These are phyloP conservation scores for Penicillium manginii DNA, from an alignment of 495 filamentous ascomycete species.

Conservation along the genomic window DNA sequence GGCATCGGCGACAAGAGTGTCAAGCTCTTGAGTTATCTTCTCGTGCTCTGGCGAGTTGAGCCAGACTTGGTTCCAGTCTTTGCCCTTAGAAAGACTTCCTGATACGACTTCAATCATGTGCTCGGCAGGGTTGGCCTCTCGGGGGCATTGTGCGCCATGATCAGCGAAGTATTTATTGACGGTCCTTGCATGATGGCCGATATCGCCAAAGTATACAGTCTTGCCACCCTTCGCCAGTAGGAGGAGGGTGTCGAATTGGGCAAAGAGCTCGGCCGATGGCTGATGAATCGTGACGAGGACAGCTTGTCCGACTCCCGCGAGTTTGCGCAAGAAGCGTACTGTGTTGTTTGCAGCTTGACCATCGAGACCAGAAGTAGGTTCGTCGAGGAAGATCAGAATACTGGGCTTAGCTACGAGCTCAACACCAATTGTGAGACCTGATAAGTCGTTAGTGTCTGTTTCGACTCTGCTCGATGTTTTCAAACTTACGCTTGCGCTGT, in stretches of 20 bases:
- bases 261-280: slow-evolving; percentile 72
- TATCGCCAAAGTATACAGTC: slow-evolving; percentile 72
- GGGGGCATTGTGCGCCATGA: slow-evolving; percentile 75
- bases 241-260: slow-evolving; percentile 72
- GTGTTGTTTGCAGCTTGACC: slow-evolving; percentile 66
- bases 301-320: slow-evolving; percentile 70
- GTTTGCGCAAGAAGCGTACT: slow-evolving; percentile 65
- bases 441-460: no score
- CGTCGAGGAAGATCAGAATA: slow-evolving; percentile 74
- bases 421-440: slow-evolving; percentile 54
- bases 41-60: slow-evolving; percentile 55
- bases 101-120: slow-evolving; percentile 88
- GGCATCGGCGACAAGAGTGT: slow-evolving; percentile 52
- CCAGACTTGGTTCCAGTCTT: slow-evolving; percentile 72
- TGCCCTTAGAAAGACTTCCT: slow-evolving; percentile 33
- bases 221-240: slow-evolving; percentile 71
- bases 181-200: slow-evolving; percentile 54
- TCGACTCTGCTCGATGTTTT: no score
- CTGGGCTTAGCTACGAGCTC: slow-evolving; percentile 69
- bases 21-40: slow-evolving; percentile 53
- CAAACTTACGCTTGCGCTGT: slow-evolving; percentile 67
- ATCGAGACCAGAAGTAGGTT: slow-evolving; percentile 75
- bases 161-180: slow-evolving; percentile 75
- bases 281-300: slow-evolving; percentile 79
- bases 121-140: slow-evolving; percentile 79